Percentiles rank a stretch among this genome's conserved stretches.
These are phyloP conservation scores for Alternaria panax DNA, from an alignment of 2,329 filamentous ascomycete species.

Conservation along the genomic window DNA sequence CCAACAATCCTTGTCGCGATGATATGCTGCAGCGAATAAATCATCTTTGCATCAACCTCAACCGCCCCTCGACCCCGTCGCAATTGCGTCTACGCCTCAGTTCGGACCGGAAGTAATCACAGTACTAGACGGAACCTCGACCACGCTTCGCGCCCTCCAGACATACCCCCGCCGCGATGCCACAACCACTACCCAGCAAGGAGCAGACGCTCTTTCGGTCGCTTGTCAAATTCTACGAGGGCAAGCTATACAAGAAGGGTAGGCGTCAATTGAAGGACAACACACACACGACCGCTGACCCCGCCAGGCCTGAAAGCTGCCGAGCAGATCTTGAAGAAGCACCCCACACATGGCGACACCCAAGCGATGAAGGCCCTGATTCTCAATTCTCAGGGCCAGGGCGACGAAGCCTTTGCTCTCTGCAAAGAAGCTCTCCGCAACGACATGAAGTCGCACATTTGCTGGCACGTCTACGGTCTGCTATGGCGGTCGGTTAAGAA, in stretches of 20 bases:
- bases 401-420: slow-evolving; percentile 90
- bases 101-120: slow-evolving; percentile 23
- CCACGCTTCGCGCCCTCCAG: slow-evolving; percentile 13
- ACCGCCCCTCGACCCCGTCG: neutral
- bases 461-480: slow-evolving; percentile 98
- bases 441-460: slow-evolving; percentile 99
- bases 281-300: slow-evolving; percentile 30
- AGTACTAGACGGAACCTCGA: slow-evolving; percentile 18
- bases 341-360: slow-evolving; percentile 95
- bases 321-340: slow-evolving; percentile 94
- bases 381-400: slow-evolving; percentile 89
- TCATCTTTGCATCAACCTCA: slow-evolving; percentile 4
- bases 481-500: slow-evolving; percentile 95
- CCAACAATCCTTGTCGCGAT: slow-evolving; percentile 17
- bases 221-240: slow-evolving; percentile 94
- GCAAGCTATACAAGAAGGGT: slow-evolving; percentile 96
- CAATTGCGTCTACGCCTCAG: slow-evolving; percentile 9
- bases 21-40: slow-evolving; percentile 15
- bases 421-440: slow-evolving; percentile 91
- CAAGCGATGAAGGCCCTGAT: slow-evolving; percentile 99
- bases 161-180: slow-evolving; percentile 60
- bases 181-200: slow-evolving; percentile 80
- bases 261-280: slow-evolving; percentile 19
- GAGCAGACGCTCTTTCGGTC: slow-evolving; percentile 93
- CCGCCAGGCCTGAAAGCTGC: slow-evolving; percentile 83